These are phyloP conservation scores for Tulasnella sp. DNA, from an alignment of 768 basidiomycete genomes.

Conservation along the genomic window DNA sequence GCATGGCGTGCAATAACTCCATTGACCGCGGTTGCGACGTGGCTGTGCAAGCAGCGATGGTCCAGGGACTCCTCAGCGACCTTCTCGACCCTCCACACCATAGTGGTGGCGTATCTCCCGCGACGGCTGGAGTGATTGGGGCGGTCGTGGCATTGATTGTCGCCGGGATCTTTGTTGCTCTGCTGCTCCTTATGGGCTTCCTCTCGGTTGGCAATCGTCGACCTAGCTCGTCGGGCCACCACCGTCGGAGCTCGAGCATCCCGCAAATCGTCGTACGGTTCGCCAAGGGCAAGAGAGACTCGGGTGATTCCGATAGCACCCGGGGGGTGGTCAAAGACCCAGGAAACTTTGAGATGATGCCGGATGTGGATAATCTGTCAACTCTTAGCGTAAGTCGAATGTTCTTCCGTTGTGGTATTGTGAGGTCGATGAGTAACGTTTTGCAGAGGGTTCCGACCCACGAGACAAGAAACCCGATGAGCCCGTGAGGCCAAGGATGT, in stretches of 20 bases:
- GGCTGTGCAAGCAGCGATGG: constrained; percentile 30
- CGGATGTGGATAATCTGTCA: background rate
- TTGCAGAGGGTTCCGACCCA: too few relatives aligned
- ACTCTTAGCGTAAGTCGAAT: constrained; percentile 1
- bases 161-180: background rate
- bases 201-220: too few relatives aligned
- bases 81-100: background rate
- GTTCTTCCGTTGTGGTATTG: too few relatives aligned
- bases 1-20: constrained; percentile 43
- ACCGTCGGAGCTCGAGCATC: background rate
- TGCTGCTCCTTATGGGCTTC: background rate
- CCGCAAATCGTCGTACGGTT: background rate
- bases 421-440: too few relatives aligned
- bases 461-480: too few relatives aligned
- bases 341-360: constrained; percentile 12
- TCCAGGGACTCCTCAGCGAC: background rate
- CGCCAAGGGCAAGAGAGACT: background rate
- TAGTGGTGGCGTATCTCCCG: background rate
- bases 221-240: too few relatives aligned
- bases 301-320: constrained; percentile 12
- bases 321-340: background rate
- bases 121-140: constrained; percentile 10
- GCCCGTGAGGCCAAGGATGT: too few relatives aligned
- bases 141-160: background rate
- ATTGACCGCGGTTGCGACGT: constrained; percentile 45